A percentile compares a stretch with the other conserved stretches of the same genome.
These are phyloP conservation scores for Volvox carteri DNA, from an alignment of 163 green algal species.

Conservation along the genomic window DNA sequence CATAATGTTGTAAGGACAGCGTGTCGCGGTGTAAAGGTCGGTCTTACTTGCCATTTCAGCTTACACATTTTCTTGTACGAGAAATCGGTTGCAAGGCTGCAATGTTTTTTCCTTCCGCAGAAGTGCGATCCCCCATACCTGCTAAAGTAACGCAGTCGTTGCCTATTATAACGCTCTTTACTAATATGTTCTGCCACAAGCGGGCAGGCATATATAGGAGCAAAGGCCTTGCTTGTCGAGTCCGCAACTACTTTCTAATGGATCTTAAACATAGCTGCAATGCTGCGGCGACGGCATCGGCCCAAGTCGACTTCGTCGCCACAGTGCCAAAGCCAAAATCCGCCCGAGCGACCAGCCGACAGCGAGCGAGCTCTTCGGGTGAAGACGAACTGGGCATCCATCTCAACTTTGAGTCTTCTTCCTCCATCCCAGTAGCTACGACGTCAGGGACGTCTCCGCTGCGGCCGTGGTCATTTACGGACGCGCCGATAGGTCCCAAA, in stretches of 20 bases:
- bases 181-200: background rate
- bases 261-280: background rate
- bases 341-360: background rate
- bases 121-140: too few species aligned
- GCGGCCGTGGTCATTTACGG: background rate
- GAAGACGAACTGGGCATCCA: background rate
- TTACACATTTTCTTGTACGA: too few species aligned
- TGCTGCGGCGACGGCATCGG: background rate
- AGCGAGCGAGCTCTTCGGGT: background rate
- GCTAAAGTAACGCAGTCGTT: too few species aligned
- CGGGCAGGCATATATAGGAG: background rate
- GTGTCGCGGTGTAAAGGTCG: too few species aligned
- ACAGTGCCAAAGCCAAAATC: background rate
- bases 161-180: background rate
- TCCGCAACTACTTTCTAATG: background rate
- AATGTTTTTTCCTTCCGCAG: too few species aligned
- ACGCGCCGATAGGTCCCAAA: background rate
- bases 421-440: background rate
- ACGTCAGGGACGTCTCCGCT: background rate
- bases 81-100: too few species aligned
- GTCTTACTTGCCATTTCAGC: too few species aligned
- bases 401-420: background rate
- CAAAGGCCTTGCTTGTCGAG: background rate
- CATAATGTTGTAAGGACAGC: too few species aligned
- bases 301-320: background rate